These are phyloP conservation scores for Trichoderma sp. DNA, from an alignment of 2,329 filamentous ascomycete species.

Conservation along the genomic window DNA sequence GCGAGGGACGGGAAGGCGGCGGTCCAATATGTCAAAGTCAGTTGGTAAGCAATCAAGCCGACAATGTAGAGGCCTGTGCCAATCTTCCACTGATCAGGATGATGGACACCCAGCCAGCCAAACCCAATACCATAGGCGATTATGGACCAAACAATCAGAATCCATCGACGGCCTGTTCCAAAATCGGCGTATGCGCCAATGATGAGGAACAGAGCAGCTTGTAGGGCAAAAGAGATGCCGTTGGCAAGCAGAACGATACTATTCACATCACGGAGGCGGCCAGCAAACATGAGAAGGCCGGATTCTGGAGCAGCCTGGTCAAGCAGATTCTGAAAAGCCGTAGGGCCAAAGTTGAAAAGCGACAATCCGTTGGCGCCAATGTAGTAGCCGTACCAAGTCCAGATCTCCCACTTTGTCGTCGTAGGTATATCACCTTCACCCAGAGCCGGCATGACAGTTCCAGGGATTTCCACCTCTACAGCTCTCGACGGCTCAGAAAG, in stretches of 20 bases:
- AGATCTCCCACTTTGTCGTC: slow-evolving; percentile 20
- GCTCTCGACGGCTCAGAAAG: neutral
- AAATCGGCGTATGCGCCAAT: slow-evolving; percentile 61
- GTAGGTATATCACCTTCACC: slow-evolving; percentile 16
- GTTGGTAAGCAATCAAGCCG: slow-evolving; percentile 64
- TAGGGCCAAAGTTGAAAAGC: slow-evolving; percentile 23
- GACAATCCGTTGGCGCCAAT: slow-evolving; percentile 21
- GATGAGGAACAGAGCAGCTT: slow-evolving; percentile 55
- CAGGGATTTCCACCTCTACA: slow-evolving; percentile 13
- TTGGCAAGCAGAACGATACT: slow-evolving; percentile 64
- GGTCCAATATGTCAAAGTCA: slow-evolving; percentile 67
- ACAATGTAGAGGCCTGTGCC: slow-evolving; percentile 64
- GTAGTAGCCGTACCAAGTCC: slow-evolving; percentile 22
- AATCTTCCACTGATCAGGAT: slow-evolving; percentile 56
- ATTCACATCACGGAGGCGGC: slow-evolving; percentile 58
- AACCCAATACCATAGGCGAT: slow-evolving; percentile 64
- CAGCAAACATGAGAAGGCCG: slow-evolving; percentile 54
- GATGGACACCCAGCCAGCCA: slow-evolving; percentile 65
- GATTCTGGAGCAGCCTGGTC: slow-evolving; percentile 48
- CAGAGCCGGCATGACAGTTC: slow-evolving; percentile 12
- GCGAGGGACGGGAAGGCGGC: slow-evolving; percentile 51
- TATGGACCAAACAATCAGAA: slow-evolving; percentile 59
- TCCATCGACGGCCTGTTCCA: slow-evolving; percentile 57
- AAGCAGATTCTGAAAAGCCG: slow-evolving; percentile 22
- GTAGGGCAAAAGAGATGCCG: slow-evolving; percentile 66